A percentile compares a stretch with the other conserved stretches of the same genome.
Conservation (phyloP, 176 grass and related monocot species). For the Cenchrus americanus region DNA sequence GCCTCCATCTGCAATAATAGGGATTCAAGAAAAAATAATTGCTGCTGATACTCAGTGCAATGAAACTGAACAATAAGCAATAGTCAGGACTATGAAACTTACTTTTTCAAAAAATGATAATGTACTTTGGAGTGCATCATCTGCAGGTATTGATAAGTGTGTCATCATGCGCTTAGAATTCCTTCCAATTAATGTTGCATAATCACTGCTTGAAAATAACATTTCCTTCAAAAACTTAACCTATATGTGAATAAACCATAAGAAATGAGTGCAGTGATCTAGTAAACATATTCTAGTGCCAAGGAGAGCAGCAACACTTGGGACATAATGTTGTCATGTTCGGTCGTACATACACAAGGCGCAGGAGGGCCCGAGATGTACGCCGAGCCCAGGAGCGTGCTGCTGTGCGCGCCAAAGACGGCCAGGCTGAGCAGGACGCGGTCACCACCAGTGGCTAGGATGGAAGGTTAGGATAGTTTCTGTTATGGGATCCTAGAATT, state of each 20-base stretch:
- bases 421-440: no score
- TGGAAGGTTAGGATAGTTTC: no score
- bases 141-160: conserved; percentile 66
- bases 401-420: no score
- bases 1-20: conserved; percentile 80
- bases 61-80: conserved; percentile 21
- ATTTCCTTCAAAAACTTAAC: conserved; percentile 73
- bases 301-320: not conserved
- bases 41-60: not conserved
- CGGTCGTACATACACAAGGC: no score
- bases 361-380: no score
- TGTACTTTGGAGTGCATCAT: conserved; percentile 83
- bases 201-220: conserved; percentile 64
- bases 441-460: no score
- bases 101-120: conserved; percentile 91
- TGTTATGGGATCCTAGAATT: no score
- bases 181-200: conserved; percentile 53
- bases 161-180: conserved; percentile 95
- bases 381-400: no score
- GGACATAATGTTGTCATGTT: no score
- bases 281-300: conserved; percentile 3
- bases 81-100: conserved; percentile 21
- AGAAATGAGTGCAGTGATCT: not conserved
- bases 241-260: conserved; percentile 50
- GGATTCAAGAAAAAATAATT: not conserved